Base-by-base conservation (phyloP, 2,329 filamentous ascomycete species). In the Teratosphaeria viscida region DNA sequence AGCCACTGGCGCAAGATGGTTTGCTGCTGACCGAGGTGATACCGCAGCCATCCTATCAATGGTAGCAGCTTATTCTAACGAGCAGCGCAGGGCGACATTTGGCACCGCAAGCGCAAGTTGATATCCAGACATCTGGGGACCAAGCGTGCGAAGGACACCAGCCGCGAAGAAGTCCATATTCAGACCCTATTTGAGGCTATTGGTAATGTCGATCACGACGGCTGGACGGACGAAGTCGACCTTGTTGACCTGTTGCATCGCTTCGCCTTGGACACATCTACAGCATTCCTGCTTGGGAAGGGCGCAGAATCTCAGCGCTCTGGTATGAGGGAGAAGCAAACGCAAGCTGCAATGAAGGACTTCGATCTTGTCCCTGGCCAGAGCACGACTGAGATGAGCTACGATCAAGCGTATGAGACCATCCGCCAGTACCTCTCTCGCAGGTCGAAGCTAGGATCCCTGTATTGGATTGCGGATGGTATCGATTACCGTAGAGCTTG, bases 381-480 rank as follows among this genome's bases (percentile, higher is more conserved):
- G 55, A 34, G 53, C 7, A 26, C 49, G n/a, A 34, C 55, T 14
- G 54, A 59, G 23, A 60, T 65, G 61, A 63, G 55, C 19, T 66
- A 64, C 49, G 55, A 52, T 23, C 56, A 63, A 43, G 64, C 64
- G 4, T 64, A 64, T 29, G 61, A 66, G 35, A 55, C 61, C 62
- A 71, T 63, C 34, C 60, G 55, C 54, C 68, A 57, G 58, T 67
- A 57, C 59, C 70, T 61, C 52, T 62, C 43, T 47, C 61, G 19
- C 64, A 66, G 53, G 10, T 63, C 61, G 5, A 67, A 52, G 63
- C 59, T 62, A 12, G 67, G 60, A n/a, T 63, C 65, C 71, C 76
- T 65, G 65, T 77, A 57, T 65, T 82, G 52, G 74, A 74, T 59
- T 69, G 74, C 61, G 65, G 76, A 61, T 73, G 75, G 65, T 34